These are phyloP conservation scores for Lipomyces chichibuensis DNA, from an alignment of 805 yeast genomes.

Conservation along the genomic window DNA sequence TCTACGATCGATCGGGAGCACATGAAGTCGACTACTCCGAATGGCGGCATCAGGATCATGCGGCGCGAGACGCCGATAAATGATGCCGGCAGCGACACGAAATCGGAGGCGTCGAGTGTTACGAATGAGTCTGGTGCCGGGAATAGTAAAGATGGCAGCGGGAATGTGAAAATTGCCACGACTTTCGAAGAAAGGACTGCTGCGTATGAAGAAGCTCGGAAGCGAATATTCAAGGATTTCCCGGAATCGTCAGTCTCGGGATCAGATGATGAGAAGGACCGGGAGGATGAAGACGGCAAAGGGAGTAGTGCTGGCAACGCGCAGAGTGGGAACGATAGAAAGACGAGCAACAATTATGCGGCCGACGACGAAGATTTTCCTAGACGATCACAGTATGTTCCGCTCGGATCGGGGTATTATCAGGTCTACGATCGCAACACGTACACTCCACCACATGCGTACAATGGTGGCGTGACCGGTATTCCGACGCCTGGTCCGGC, in stretches of 20 bases:
- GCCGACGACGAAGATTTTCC: conserved; percentile 28
- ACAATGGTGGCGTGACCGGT: not conserved
- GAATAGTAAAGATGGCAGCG: conserved; percentile 51
- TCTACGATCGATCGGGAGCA: conserved; percentile 36
- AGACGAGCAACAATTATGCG: not conserved
- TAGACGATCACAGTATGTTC: conserved; percentile 32
- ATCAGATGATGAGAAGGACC: conserved; percentile 16
- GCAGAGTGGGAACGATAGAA: not conserved
- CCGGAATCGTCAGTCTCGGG: conserved; percentile 20
- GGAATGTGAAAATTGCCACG: conserved; percentile 41
- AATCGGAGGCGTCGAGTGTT: conserved; percentile 13
- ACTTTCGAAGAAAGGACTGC: conserved; percentile 46
- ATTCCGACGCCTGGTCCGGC: not conserved
- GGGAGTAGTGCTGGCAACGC: not conserved
- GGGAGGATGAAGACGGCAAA: not conserved
- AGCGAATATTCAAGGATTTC: conserved; percentile 46
- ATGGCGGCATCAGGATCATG: conserved; percentile 30
- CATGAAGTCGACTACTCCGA: conserved; percentile 37
- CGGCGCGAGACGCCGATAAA: conserved; percentile 30
- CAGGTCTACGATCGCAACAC: conserved; percentile 9
- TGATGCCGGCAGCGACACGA: conserved; percentile 25
- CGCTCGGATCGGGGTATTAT: conserved; percentile 27
- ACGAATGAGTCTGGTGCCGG: conserved; percentile 20
- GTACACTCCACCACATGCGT: not conserved
- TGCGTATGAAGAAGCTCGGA: conserved; percentile 48